Percentiles rank a stretch among this genome's conserved stretches.
Conservation (phyloP, 2,329 filamentous ascomycete genomes). For the Neofusicoccum parvum region DNA sequence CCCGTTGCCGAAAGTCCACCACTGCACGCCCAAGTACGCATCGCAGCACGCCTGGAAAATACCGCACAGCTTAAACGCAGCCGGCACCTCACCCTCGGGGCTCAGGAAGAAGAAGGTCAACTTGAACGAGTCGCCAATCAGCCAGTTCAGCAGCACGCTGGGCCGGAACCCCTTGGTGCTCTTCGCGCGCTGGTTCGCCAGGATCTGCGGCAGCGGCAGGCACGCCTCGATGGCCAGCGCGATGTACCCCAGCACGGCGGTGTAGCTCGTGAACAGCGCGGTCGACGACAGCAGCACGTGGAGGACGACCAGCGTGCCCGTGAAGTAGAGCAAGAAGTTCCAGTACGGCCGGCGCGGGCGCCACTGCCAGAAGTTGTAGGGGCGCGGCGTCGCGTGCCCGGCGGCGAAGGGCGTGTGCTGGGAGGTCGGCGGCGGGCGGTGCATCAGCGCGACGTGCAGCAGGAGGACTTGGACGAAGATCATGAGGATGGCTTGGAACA, state of each 20-base stretch:
- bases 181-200: slow-evolving; percentile 67
- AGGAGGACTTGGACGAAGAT: slow-evolving; percentile 59
- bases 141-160: slow-evolving; percentile 75
- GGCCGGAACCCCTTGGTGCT: slow-evolving; percentile 78
- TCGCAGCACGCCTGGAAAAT: slow-evolving; percentile 81
- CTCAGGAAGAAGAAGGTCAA: slow-evolving; percentile 77
- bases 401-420: slow-evolving; percentile 62
- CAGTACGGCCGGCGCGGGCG: slow-evolving; percentile 75
- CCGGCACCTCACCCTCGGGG: slow-evolving; percentile 68
- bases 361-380: slow-evolving; percentile 86
- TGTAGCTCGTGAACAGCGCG: slow-evolving; percentile 66
- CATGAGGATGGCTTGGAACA: slow-evolving; percentile 64
- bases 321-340: slow-evolving; percentile 73
- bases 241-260: slow-evolving; percentile 69
- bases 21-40: slow-evolving; percentile 72
- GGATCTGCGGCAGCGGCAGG: slow-evolving; percentile 78
- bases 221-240: slow-evolving; percentile 78
- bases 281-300: slow-evolving; percentile 68
- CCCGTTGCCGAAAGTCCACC: slow-evolving; percentile 47
- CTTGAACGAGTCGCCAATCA: slow-evolving; percentile 82
- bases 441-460: slow-evolving; percentile 62
- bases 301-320: slow-evolving; percentile 60
- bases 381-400: slow-evolving; percentile 53
- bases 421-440: slow-evolving; percentile 50
- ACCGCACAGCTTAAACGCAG: slow-evolving; percentile 80